Conservation (phyloP, 2,329 filamentous ascomycete species). For the Fusarium sp. region DNA sequence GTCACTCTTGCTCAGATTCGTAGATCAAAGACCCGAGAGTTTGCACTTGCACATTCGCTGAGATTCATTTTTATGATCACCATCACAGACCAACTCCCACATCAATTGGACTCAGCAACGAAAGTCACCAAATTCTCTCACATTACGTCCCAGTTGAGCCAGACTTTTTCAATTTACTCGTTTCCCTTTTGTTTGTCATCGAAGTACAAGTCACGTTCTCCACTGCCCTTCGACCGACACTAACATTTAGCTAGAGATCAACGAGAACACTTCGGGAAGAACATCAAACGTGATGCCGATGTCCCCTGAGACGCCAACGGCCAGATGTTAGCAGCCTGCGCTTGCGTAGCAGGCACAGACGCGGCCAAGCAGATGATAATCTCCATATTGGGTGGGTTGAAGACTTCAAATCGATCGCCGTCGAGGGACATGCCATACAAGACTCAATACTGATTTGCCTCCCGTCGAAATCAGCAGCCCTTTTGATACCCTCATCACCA, state of each 20-base stretch:
- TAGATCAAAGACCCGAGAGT: rapidly evolving
- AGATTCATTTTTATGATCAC: rapidly evolving
- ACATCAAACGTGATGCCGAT: slow-evolving; percentile 48
- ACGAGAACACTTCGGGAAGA: neutral
- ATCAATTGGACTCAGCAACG: neutral
- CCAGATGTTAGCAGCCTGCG: slow-evolving; percentile 51
- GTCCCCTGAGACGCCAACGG: slow-evolving; percentile 47
- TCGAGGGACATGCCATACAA: no score
- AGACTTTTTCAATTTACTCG: rapidly evolving
- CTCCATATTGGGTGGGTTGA: rapidly evolving
- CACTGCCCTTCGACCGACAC: no score
- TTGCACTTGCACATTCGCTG: rapidly evolving
- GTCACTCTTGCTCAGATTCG: no score
- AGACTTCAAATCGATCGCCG: no score
- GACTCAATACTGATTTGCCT: no score
- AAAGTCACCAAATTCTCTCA: neutral
- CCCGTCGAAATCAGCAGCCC: no score
- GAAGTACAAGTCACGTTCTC: no score
- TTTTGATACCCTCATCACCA: no score
- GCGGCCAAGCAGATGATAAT: no score
- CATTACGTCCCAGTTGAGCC: rapidly evolving
- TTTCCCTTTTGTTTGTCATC: neutral
- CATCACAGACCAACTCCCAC: neutral
- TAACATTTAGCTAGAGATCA: rapidly evolving
- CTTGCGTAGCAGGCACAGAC: slow-evolving; percentile 46